A percentile compares a stretch with the other conserved stretches of the same genome.
These are phyloP conservation scores for Chenopodium album DNA, from an alignment of 148 eudicot genomes.

Conservation along the genomic window DNA sequence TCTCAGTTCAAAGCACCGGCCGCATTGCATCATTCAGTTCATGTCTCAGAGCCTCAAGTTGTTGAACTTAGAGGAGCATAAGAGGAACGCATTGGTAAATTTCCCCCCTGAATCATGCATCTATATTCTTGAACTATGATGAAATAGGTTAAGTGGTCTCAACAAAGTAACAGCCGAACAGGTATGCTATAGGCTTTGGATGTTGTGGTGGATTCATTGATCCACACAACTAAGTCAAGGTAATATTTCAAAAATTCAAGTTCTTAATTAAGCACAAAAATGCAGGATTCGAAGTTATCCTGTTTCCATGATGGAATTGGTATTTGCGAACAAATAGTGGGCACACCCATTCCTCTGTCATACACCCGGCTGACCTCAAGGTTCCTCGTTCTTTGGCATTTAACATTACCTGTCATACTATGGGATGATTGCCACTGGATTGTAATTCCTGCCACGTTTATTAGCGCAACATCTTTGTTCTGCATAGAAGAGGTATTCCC, in stretches of 20 bases:
- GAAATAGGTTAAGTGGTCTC: background rate
- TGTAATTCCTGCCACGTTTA: conserved; percentile 89
- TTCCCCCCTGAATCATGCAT: background rate
- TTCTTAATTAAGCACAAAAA: background rate
- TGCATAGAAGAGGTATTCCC: conserved; percentile 86
- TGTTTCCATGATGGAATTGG: conserved; percentile 90
- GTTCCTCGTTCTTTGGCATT: conserved; percentile 93
- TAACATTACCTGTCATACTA: conserved; percentile 86
- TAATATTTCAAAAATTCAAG: background rate
- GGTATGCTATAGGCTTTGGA: background rate
- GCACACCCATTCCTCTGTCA: conserved; percentile 90
- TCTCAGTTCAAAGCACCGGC: conserved; percentile 73
- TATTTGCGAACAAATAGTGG: conserved; percentile 77
- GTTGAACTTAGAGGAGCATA: conserved; percentile 62
- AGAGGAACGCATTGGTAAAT: conserved; percentile 62
- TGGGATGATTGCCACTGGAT: conserved; percentile 99
- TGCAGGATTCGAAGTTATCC: conserved; percentile 81
- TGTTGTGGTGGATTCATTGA: background rate
- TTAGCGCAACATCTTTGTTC: conserved; percentile 92
- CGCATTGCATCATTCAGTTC: conserved; percentile 87
- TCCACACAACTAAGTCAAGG: background rate
- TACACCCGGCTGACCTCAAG: conserved; percentile 96
- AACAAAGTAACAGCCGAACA: background rate
- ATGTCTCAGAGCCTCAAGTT: conserved; percentile 74
- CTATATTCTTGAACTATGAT: background rate